phyloP scores from a whole-genome alignment of 2,329 filamentous ascomycete species.

The Gyromitra esculenta region DNA sequence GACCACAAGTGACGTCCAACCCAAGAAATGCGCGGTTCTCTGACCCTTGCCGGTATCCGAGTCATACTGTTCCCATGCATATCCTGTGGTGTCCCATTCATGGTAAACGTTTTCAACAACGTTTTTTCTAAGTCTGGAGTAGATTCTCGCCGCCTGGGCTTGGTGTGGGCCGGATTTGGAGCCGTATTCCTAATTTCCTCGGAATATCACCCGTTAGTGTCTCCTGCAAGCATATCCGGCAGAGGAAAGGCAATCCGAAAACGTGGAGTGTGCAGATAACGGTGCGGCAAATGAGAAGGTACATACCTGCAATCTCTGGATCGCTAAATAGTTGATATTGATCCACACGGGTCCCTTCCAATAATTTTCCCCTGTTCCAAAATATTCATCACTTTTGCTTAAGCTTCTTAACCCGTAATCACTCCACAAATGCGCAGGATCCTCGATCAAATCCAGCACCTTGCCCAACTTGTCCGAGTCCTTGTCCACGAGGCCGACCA shows the following conservation, averaged over 20 bases:
- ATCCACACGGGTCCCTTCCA: constrained; percentile 96
- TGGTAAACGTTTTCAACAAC: constrained; percentile 88
- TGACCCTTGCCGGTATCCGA: constrained; percentile 93
- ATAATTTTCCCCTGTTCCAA: constrained; percentile 94
- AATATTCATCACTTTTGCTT: constrained; percentile 82
- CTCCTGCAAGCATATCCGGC: constrained; percentile 11
- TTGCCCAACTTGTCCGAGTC: constrained; percentile 78
- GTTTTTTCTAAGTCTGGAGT: constrained; percentile 80
- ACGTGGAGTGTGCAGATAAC: constrained; percentile 37
- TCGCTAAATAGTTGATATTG: constrained; percentile 90
- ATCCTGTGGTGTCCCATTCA: constrained; percentile 89
- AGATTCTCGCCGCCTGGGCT: constrained; percentile 75
- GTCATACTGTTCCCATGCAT: constrained; percentile 99
- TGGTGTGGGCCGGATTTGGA: constrained; percentile 72
- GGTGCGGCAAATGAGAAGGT: constrained; percentile 35
- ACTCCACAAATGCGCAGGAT: constrained; percentile 90
- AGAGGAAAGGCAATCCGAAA: constrained; percentile 7
- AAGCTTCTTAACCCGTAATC: constrained; percentile 87
- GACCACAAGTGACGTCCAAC: constrained; percentile 97
- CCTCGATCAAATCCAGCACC: constrained; percentile 78
- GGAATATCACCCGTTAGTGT: constrained; percentile 33
- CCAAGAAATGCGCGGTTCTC: constrained; percentile 95
- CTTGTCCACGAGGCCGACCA: constrained; percentile 75
- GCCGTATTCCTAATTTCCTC: constrained; percentile 62
- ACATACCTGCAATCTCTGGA: constrained; percentile 80